Percentiles rank a stretch among this genome's conserved stretches.
These are phyloP conservation scores for Cyberlindnera galapagoensis DNA, from an alignment of 805 yeast genomes.

Conservation along the genomic window DNA sequence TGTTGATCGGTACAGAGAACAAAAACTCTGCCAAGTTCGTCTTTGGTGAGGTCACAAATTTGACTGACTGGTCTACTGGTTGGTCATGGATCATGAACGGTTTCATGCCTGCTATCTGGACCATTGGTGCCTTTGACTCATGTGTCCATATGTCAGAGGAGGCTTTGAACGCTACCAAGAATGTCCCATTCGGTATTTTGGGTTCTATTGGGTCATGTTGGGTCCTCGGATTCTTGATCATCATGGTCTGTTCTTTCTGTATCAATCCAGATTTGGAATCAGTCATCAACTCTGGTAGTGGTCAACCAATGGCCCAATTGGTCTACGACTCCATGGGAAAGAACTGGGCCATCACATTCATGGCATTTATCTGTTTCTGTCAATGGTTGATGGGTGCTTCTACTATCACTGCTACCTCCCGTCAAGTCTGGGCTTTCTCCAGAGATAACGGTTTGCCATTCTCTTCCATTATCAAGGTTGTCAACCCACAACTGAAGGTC, in stretches of 20 bases:
- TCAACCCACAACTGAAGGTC: constrained; percentile 45
- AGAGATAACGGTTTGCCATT: constrained; percentile 71
- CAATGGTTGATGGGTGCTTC: constrained; percentile 66
- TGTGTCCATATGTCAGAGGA: constrained; percentile 71
- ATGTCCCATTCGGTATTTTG: constrained; percentile 60
- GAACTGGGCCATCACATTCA: constrained; percentile 58
- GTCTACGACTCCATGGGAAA: constrained; percentile 55
- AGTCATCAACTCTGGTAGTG: constrained; percentile 31
- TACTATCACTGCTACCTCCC: constrained; percentile 53
- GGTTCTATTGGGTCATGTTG: constrained; percentile 52
- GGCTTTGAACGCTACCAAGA: constrained; percentile 49
- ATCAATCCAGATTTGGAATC: constrained; percentile 31
- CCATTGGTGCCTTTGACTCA: constrained; percentile 67
- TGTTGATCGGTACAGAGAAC: constrained; percentile 49
- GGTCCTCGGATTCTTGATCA: constrained; percentile 49
- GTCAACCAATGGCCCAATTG: constrained; percentile 59
- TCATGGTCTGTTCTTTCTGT: constrained; percentile 48
- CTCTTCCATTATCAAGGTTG: constrained; percentile 44
- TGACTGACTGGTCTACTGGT: constrained; percentile 49
- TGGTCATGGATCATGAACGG: constrained; percentile 44
- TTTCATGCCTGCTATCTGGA: constrained; percentile 67
- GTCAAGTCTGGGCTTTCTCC: constrained; percentile 72
- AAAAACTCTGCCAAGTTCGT: constrained; percentile 44
- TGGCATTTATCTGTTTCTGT: constrained; percentile 50
- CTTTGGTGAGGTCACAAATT: constrained; percentile 44